These are phyloP conservation scores for Apophysomyces trapeziformis DNA, from an alignment of 371 early-diverging fungal genomes.

Conservation along the genomic window DNA sequence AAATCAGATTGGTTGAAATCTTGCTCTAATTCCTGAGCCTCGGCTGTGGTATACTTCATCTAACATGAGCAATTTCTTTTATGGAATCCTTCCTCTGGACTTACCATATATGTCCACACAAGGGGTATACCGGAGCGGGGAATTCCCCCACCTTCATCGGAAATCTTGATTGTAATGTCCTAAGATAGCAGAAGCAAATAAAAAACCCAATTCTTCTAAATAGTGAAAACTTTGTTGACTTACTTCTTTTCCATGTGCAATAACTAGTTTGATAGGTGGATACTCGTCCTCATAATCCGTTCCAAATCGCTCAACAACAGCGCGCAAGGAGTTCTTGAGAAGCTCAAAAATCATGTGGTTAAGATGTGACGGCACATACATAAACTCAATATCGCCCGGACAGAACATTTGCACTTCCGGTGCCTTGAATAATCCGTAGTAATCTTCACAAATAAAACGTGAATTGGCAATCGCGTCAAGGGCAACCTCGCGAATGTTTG, in stretches of 20 bases:
- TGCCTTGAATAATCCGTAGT: slow-evolving; percentile 84
- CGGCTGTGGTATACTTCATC: slow-evolving; percentile 24
- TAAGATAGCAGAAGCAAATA: slow-evolving; percentile 16
- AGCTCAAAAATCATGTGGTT: slow-evolving; percentile 98
- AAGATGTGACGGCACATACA: slow-evolving; percentile 95
- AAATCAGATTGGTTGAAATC: slow-evolving; percentile 81
- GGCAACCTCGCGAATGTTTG: slow-evolving; percentile 78
- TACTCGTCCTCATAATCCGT: slow-evolving; percentile 83
- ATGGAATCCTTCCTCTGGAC: not conserved
- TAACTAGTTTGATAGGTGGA: slow-evolving; percentile 91
- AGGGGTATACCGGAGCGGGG: slow-evolving; percentile 88
- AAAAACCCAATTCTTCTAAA: not conserved
- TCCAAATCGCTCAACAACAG: slow-evolving; percentile 92
- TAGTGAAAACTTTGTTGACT: not conserved
- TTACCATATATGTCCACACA: slow-evolving; percentile 95
- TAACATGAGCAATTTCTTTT: not conserved
- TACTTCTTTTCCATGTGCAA: slow-evolving; percentile 93
- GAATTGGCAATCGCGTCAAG: slow-evolving; percentile 94
- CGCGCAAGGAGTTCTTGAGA: slow-evolving; percentile 93
- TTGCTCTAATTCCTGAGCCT: slow-evolving; percentile 57
- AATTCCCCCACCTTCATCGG: slow-evolving; percentile 96
- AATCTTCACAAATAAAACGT: slow-evolving; percentile 89
- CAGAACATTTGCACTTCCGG: slow-evolving; percentile 84
- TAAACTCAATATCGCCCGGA: slow-evolving; percentile 88
- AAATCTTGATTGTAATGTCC: slow-evolving; percentile 96